These are phyloP conservation scores for Harrya chromipes DNA, from an alignment of 768 basidiomycete genomes.

Conservation along the genomic window DNA sequence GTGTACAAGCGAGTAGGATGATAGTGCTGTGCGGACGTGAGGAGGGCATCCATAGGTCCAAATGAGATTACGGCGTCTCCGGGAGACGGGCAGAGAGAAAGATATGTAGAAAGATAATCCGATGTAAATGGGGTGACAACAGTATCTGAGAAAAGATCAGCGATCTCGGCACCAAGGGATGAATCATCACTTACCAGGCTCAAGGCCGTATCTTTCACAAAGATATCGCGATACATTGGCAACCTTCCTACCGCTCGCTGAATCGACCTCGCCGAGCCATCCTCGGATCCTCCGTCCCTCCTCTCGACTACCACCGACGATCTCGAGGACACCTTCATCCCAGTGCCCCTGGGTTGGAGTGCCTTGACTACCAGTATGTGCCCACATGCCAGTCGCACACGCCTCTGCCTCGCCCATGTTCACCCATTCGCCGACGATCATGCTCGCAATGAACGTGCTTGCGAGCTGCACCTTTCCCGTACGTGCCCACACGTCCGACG, in stretches of 20 bases:
- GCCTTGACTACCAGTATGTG: constrained; percentile 38
- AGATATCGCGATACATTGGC: constrained; percentile 73
- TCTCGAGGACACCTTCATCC: constrained; percentile 77
- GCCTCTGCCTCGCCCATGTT: constrained; percentile 75
- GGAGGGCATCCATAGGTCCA: constrained; percentile 75
- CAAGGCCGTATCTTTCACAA: constrained; percentile 79
- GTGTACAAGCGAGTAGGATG: constrained; percentile 72
- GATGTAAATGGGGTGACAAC: constrained; percentile 75
- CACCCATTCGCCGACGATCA: constrained; percentile 69
- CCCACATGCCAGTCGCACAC: constrained; percentile 76
- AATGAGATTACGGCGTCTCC: constrained; percentile 77
- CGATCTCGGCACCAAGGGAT: neutral
- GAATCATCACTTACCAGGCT: constrained; percentile 48
- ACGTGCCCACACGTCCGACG: constrained; percentile 72
- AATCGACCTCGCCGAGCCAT: constrained; percentile 83
- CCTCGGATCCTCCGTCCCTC: constrained; percentile 69
- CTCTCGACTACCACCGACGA: constrained; percentile 72
- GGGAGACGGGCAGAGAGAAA: constrained; percentile 69
- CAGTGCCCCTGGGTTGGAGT: constrained; percentile 51
- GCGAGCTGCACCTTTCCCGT: constrained; percentile 80
- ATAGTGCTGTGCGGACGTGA: constrained; percentile 74
- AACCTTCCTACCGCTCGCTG: constrained; percentile 57
- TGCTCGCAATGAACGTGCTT: constrained; percentile 66
- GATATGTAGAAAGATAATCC: constrained; percentile 72
- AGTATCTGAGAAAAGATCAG: constrained; percentile 45